phyloP scores from a whole-genome alignment of 345 rosid genomes.

The Chamaenerion angustifolium region DNA sequence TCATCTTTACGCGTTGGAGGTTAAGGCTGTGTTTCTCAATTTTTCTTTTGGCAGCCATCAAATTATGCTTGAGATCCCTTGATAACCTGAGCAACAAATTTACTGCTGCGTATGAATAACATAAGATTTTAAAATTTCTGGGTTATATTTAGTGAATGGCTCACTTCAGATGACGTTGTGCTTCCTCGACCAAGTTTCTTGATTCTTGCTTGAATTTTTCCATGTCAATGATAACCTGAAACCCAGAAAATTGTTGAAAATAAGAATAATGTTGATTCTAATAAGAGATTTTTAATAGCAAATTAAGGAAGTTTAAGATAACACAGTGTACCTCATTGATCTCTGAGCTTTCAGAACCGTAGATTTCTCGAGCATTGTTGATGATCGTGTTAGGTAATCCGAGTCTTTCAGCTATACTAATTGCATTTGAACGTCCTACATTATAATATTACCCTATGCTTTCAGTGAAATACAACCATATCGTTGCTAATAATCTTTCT shows the following conservation, averaged over 20 bases:
- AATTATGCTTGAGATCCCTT: slow-evolving; percentile 37
- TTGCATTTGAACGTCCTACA: slow-evolving; percentile 86
- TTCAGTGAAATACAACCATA: no score
- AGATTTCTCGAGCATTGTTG: slow-evolving; percentile 40
- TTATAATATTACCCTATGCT: no score
- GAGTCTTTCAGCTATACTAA: slow-evolving; percentile 72
- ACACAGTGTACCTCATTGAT: slow-evolving; percentile 44
- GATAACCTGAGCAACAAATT: slow-evolving; percentile 36
- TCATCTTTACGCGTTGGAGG: slow-evolving; percentile 33
- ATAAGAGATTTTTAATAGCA: background rate
- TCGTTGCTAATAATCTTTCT: no score
- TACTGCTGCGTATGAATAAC: background rate
- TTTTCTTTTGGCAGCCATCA: slow-evolving; percentile 34
- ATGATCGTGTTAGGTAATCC: slow-evolving; percentile 48
- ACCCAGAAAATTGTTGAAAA: slow-evolving; percentile 1
- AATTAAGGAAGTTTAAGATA: background rate
- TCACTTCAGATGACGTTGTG: slow-evolving; percentile 40
- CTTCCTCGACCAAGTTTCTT: slow-evolving; percentile 32
- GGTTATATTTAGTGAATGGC: background rate
- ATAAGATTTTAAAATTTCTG: background rate
- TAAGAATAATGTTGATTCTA: background rate
- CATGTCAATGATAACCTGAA: slow-evolving; percentile 68
- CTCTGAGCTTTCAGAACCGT: slow-evolving; percentile 77
- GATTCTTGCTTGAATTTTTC: slow-evolving; percentile 64
- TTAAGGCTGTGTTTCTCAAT: slow-evolving; percentile 34